Base-by-base conservation (phyloP, 768 basidiomycete species). In the Phanerochaete carnosa region DNA sequence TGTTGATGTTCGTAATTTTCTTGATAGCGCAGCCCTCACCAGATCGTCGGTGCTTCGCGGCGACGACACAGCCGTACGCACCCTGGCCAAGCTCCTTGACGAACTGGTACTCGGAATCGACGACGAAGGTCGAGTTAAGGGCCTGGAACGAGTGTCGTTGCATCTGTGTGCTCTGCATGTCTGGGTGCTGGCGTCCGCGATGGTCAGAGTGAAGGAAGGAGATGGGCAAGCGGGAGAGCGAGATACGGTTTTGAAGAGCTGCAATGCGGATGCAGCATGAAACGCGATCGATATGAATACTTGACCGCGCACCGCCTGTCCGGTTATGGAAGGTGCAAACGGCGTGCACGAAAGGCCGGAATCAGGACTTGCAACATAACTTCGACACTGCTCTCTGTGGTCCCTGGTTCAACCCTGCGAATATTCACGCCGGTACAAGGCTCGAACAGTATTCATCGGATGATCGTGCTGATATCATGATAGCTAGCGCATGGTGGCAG, bases 61-160 rank as follows among this genome's bases (percentile, higher is more conserved):
- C 83, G 59, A 94, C 89, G 64, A 95, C 93, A 70, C 90, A 94
- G 45, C 95, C 94, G 72, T 97, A 96, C 23, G 95, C 94, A 65
- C 95, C 94, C 74, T 95, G 93, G 30, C 95, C 94, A 56, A 98
- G 90, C 70, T 98, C 95, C 77, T 98, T 98, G 75, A 95, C 92
- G 73, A 92, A 96, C 70, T 90, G 85, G 68, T 95, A 97, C 73
- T 92, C 89, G 15, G 87, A 80, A 69, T 95, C 94, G 72, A 96
- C 92, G 62, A 93, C 76, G 70, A 95, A 95, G 52, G 83, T 89
- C 57, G 92, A 92, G 72, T 91, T 92, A 68, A 95, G 85, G 3
- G 93, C 85, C 62, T 82, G 87, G 76, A 95, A 94, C 43, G 82
- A 85, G 71, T 90, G 89, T 62, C 90, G 80, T 69, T 87, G 85